Evolutionary conservation across 345 rosid species (phyloP).

Genomic region (Linum lewisii): DNA sequence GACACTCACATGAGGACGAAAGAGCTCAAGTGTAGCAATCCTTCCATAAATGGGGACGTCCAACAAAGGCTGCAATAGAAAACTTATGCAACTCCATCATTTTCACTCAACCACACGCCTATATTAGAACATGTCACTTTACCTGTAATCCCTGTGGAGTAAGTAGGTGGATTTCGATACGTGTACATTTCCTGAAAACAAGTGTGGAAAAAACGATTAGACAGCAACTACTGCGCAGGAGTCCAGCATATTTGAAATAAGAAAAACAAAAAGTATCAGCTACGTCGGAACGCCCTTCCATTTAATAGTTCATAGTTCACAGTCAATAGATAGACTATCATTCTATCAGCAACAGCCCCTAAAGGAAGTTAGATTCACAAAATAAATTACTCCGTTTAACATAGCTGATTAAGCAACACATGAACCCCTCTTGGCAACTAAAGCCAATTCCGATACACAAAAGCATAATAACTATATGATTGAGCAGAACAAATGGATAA

Average conservation of each 20-base stretch:
- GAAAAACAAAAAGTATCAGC: background rate
- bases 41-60: constrained; percentile 94
- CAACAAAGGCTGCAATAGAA: constrained; percentile 56
- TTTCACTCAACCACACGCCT: background rate
- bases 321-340: background rate
- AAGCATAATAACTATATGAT: background rate
- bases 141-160: constrained; percentile 85
- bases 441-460: background rate
- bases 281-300: background rate
- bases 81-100: constrained; percentile 8
- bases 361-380: no score
- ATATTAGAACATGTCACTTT: constrained; percentile 4
- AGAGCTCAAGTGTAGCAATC: constrained; percentile 84
- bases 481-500: background rate
- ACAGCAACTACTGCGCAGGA: background rate
- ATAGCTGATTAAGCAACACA: no score
- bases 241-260: background rate
- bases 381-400: no score
- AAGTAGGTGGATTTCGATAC: constrained; percentile 78
- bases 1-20: constrained; percentile 82
- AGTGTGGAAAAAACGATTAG: background rate
- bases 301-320: background rate
- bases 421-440: background rate
- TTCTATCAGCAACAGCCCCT: no score
- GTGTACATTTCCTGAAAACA: constrained; percentile 78